Conservation (phyloP, 148 eudicot genomes). For the Vaccinium corymbosum region DNA sequence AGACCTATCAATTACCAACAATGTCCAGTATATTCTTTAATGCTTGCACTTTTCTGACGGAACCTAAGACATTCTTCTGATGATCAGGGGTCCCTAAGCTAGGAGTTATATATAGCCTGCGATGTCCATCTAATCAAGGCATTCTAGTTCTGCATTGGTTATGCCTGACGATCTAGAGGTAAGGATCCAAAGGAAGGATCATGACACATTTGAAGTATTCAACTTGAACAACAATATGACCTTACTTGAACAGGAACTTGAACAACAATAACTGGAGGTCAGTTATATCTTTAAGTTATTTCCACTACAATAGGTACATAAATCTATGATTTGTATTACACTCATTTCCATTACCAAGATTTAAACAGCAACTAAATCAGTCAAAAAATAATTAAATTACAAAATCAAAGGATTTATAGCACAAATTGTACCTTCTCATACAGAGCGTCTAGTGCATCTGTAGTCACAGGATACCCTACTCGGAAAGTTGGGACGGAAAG, state of each 20-base stretch:
- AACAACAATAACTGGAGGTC: constrained; percentile 34
- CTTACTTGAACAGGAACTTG: not conserved
- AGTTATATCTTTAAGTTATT: constrained; percentile 63
- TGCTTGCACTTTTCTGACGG: not conserved
- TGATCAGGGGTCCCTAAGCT: not conserved
- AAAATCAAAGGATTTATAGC: not conserved
- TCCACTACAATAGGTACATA: constrained; percentile 76
- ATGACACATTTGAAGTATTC: constrained; percentile 33
- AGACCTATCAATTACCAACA: not conserved
- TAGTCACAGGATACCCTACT: constrained; percentile 80
- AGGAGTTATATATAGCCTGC: not conserved
- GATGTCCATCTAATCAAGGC: not conserved
- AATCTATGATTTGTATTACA: constrained; percentile 40
- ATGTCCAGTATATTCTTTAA: not conserved
- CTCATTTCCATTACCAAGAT: not conserved
- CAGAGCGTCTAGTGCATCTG: constrained; percentile 88
- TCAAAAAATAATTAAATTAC: not conserved
- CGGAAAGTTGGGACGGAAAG: constrained; percentile 86
- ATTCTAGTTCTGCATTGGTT: not conserved
- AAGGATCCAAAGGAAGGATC: not conserved
- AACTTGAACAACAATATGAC: not conserved
- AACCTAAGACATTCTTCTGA: not conserved
- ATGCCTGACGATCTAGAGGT: not conserved
- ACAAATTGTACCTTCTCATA: constrained; percentile 69
- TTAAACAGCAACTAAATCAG: not conserved